phyloP scores from a whole-genome alignment of 768 basidiomycete genomes.

The Trametes punicea region DNA sequence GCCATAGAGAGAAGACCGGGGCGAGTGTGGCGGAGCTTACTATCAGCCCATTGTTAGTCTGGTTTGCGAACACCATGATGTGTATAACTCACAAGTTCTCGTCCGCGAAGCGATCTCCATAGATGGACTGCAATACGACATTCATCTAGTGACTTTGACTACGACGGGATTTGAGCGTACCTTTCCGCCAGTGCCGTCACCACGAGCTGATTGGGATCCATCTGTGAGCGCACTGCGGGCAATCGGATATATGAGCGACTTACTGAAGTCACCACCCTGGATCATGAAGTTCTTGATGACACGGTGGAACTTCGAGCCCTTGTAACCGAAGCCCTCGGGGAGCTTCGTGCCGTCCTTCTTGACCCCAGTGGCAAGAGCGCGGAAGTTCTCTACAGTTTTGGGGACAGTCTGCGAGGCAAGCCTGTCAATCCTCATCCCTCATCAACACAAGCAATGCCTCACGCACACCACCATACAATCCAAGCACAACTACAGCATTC shows the following conservation, averaged over 20 bases:
- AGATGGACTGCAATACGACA: slow-evolving; percentile 64
- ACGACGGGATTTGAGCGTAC: slow-evolving; percentile 33
- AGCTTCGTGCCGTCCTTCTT: slow-evolving; percentile 66
- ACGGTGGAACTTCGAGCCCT: slow-evolving; percentile 95
- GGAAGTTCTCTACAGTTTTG: slow-evolving; percentile 97
- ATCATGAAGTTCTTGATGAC: slow-evolving; percentile 97
- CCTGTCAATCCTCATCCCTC: not conserved
- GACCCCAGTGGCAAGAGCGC: slow-evolving; percentile 82
- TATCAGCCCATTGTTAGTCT: slow-evolving; percentile 29
- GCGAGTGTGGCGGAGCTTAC: slow-evolving; percentile 93
- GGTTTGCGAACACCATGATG: not conserved
- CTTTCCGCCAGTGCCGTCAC: slow-evolving; percentile 91
- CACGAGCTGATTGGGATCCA: slow-evolving; percentile 50
- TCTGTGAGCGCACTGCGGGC: slow-evolving; percentile 18
- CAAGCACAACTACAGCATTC: slow-evolving; percentile 66
- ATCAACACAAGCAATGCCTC: not conserved
- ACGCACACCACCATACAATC: slow-evolving; percentile 83
- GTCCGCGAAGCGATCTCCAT: slow-evolving; percentile 86
- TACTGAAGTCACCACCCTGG: slow-evolving; percentile 98
- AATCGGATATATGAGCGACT: slow-evolving; percentile 30
- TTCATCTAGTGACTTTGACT: not conserved
- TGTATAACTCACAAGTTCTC: slow-evolving; percentile 88
- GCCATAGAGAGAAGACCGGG: slow-evolving; percentile 93
- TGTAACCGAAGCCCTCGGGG: slow-evolving; percentile 84
- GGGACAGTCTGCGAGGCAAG: slow-evolving; percentile 76